phyloP scores from a whole-genome alignment of 2,329 filamentous ascomycete species.

The Aureobasidium sp. region DNA sequence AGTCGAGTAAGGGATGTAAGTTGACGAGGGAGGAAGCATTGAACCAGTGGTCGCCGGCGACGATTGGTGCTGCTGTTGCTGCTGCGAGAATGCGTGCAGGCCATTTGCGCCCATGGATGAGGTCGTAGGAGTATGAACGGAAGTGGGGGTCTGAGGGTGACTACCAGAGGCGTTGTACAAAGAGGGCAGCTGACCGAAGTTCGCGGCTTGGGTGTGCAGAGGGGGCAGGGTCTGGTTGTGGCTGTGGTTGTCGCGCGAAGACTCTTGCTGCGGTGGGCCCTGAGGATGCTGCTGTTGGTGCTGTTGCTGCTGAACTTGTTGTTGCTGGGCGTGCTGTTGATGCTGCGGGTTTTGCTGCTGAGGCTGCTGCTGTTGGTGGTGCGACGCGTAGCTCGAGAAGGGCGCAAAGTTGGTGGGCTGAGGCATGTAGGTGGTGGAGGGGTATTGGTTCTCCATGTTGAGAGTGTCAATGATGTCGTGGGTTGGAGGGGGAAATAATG shows the following conservation, averaged over 20 bases:
- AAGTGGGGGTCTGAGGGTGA: constrained; percentile 25
- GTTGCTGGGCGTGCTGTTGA: constrained; percentile 16
- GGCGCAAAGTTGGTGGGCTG: constrained; percentile 14
- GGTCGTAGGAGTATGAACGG: constrained; percentile 26
- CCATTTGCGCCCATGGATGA: constrained; percentile 21
- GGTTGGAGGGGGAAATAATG: constrained; percentile 12
- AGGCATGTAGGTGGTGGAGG: constrained; percentile 19
- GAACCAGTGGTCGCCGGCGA: constrained; percentile 20
- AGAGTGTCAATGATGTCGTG: constrained; percentile 11
- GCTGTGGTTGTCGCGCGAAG: constrained; percentile 15
- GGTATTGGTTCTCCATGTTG: constrained; percentile 21
- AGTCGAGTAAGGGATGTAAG: constrained; percentile 19
- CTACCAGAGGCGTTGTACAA: constrained; percentile 24
- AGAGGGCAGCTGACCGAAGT: constrained; percentile 24
- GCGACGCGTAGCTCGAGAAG: constrained; percentile 6
- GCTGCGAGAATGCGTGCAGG: constrained; percentile 22
- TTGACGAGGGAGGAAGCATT: constrained; percentile 26
- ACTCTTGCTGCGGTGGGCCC: constrained; percentile 13
- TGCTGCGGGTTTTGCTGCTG: constrained; percentile 13
- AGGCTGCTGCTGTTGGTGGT: constrained; percentile 12
- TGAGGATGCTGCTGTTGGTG: constrained; percentile 20
- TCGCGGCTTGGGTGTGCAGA: constrained; percentile 24
- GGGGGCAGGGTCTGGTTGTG: constrained; percentile 25
- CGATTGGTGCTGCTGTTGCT: constrained; percentile 19
- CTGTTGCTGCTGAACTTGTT: constrained; percentile 17